These are phyloP conservation scores for Pseudogymnoascus sp. DNA, from an alignment of 2,329 filamentous ascomycete genomes.

Conservation along the genomic window DNA sequence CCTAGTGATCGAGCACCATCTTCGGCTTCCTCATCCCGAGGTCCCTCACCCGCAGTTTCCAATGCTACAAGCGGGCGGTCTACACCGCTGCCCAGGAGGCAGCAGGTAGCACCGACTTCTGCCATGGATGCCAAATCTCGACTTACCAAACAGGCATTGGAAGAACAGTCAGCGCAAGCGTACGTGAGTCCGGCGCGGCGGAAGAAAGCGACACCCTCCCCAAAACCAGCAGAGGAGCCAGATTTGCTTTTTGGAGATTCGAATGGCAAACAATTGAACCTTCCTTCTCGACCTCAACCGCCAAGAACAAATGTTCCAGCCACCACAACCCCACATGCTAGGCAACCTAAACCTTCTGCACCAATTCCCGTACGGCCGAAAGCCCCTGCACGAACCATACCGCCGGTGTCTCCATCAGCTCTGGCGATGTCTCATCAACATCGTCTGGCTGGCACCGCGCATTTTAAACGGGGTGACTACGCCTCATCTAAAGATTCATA, in stretches of 20 bases:
- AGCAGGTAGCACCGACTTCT: conserved; percentile 38
- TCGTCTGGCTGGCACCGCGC: conserved; percentile 70
- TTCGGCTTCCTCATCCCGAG: conserved; percentile 29
- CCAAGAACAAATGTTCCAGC: conserved; percentile 26
- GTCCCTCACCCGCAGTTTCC: conserved; percentile 42
- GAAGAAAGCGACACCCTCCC: conserved; percentile 48
- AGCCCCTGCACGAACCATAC: conserved; percentile 42
- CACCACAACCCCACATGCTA: conserved; percentile 30
- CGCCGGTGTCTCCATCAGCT: conserved; percentile 57
- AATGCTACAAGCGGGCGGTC: conserved; percentile 34
- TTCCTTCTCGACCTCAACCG: conserved; percentile 24
- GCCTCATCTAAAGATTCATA: conserved; percentile 78
- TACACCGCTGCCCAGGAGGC: conserved; percentile 49
- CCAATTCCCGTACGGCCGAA: conserved; percentile 38
- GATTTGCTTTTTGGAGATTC: conserved; percentile 54
- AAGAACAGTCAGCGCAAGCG: conserved; percentile 72
- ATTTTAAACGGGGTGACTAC: conserved; percentile 93
- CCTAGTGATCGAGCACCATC: conserved; percentile 17
- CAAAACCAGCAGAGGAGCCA: conserved; percentile 36
- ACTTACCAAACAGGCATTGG: conserved; percentile 62
- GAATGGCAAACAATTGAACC: neutral
- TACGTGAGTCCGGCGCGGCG: conserved; percentile 83
- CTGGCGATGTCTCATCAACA: conserved; percentile 69
- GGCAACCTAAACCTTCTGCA: conserved; percentile 35
- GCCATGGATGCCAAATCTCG: conserved; percentile 45